These are phyloP conservation scores for Aspergillus clavatus DNA, from an alignment of 2,329 filamentous ascomycete species.

Conservation along the genomic window DNA sequence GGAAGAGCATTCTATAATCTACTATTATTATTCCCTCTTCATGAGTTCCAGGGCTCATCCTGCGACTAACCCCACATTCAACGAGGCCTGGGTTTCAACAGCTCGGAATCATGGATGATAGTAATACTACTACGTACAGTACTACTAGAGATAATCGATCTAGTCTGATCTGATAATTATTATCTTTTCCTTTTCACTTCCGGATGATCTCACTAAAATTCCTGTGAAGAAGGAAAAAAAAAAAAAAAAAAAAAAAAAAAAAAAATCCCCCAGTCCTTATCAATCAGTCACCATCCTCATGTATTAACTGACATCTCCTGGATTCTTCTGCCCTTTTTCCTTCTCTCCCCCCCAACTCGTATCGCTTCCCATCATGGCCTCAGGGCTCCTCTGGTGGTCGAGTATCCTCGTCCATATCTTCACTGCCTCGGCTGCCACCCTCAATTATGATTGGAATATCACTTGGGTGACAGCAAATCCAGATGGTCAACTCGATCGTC, in stretches of 20 bases:
- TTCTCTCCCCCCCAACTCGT: background rate
- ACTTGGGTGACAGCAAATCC: constrained; percentile 53
- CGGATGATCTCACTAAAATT: background rate
- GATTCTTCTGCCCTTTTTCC: background rate
- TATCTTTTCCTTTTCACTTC: background rate
- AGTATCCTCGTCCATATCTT: background rate
- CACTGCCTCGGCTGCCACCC: constrained; percentile 9
- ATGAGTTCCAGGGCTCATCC: too few species aligned
- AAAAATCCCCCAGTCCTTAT: too few species aligned
- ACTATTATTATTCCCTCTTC: too few species aligned
- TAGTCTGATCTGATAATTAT: too few species aligned
- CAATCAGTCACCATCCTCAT: background rate
- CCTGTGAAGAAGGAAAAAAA: background rate
- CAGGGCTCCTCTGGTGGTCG: background rate
- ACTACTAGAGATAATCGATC: too few species aligned
- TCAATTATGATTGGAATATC: constrained; percentile 51
- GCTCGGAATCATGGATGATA: too few species aligned
- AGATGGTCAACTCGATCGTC: constrained; percentile 45
- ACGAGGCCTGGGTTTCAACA: too few species aligned
- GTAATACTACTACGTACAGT: too few species aligned
- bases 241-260: background rate
- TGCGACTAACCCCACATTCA: too few species aligned
- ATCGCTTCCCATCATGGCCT: background rate
- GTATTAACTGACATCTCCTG: background rate
- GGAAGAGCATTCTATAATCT: too few species aligned